These are phyloP conservation scores for Ilyonectria robusta DNA, from an alignment of 2,329 filamentous ascomycete species.

Conservation along the genomic window DNA sequence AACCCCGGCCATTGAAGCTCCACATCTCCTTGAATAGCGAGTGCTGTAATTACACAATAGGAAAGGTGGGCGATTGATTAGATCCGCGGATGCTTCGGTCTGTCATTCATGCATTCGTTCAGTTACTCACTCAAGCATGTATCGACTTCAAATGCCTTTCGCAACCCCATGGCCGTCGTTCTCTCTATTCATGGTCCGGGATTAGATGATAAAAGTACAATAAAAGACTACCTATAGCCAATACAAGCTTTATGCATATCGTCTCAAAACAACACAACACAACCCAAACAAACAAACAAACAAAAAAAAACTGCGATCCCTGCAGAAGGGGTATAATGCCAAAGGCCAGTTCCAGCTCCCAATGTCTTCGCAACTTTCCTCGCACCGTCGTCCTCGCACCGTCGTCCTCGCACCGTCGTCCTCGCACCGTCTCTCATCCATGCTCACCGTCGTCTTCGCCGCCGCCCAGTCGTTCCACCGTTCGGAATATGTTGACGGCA, in stretches of 20 bases:
- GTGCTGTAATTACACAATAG: background rate
- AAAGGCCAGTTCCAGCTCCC: constrained; percentile 23
- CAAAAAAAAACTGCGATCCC: constrained; percentile 15
- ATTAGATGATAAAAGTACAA: constrained; percentile 19
- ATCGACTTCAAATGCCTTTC: background rate
- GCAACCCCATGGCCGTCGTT: background rate
- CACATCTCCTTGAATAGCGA: constrained; percentile 4
- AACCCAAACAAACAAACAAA: constrained; percentile 3
- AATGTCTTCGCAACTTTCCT: background rate
- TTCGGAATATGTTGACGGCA: constrained; percentile 84
- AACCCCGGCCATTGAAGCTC: background rate
- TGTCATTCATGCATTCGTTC: background rate
- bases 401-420: constrained; percentile 3
- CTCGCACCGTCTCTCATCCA: constrained; percentile 30
- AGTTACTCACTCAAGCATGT: background rate
- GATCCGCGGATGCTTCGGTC: background rate
- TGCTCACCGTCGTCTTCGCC: constrained; percentile 59
- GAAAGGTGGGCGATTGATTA: constrained; percentile 8
- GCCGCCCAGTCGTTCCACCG: constrained; percentile 73
- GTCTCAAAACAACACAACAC: constrained; percentile 7
- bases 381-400: constrained; percentile 9
- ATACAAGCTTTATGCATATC: constrained; percentile 16
- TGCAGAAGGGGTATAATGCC: constrained; percentile 31
- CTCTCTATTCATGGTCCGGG: constrained; percentile 15
- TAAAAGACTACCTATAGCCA: constrained; percentile 7